Evolutionary conservation across 768 basidiomycete species (phyloP), one percentile per base, ranked within the genome.

Genomic region (Leucocoprinus leucothites): DNA sequence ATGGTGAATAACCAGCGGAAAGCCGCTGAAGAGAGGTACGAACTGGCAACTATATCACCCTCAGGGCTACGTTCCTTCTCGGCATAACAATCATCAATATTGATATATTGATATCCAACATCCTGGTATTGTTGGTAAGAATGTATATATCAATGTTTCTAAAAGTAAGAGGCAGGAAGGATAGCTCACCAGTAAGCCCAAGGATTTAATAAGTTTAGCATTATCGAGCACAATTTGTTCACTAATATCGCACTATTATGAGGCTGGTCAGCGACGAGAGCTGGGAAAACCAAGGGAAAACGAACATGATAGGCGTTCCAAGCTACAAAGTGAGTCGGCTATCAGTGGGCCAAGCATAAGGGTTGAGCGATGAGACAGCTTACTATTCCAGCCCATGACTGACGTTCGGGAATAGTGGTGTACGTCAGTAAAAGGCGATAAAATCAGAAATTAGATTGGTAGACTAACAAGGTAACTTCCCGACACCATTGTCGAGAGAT

Each of bases 71-170:
- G 74, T 44, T 80, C 62, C 60, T 79, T 85, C 66, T 82, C 78
- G 1, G 84, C 78, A 59, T 83, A 87, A 59, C 85, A 87, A 56
- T 86, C 85, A 53, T 87, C 85, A 24, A 87, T 63, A 53, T 84
- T 85, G 55, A 86, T 68, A 58, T 81, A 74, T 51, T 74, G 69
- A 61, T 86, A 87, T 1, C 85, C 85, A 31, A 72, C 74, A 51
- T 81, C 80, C 82, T 85, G 48, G 13, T 53, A 55, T 45, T 19
- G 11, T 22, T 4, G 3, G 55, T 18, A 9, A 16, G 14, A n/a
- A n/a, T n/a, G n/a, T n/a, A n/a, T n/a, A n/a, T n/a, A n/a, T 19
- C 6, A 51, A 18, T 31, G 24, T 26, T 42, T 11, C 35, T 38
- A 48, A 14, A n/a, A 24, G 43, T n/a, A 26, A 14, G 25, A 22